phyloP scores from a whole-genome alignment of 306 rosid genomes.

The Leucaena leucocephala region DNA sequence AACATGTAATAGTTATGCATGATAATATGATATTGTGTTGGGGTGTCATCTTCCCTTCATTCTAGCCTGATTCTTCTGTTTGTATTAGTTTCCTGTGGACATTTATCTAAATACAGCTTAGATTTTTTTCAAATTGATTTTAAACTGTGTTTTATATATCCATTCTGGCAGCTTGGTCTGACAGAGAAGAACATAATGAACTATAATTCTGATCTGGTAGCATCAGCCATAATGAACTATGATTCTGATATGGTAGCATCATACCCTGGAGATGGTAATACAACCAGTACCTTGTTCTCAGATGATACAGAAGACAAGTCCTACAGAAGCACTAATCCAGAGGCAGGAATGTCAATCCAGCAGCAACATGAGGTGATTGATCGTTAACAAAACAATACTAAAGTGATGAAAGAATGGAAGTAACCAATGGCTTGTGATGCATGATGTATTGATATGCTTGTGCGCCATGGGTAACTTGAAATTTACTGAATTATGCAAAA shows the following conservation, averaged over 20 bases:
- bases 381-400: conserved; percentile 15
- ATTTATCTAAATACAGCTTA: neutral
- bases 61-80: conserved; percentile 5
- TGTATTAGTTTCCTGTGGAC: neutral
- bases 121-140: conserved; percentile 4
- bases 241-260: conserved; percentile 78
- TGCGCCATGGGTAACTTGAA: conserved; percentile 12
- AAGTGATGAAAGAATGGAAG: conserved; percentile 22
- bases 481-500: conserved; percentile 3
- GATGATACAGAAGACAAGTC: conserved; percentile 90
- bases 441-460: neutral
- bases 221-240: conserved; percentile 69
- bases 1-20: neutral
- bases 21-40: conserved; percentile 21
- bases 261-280: conserved; percentile 89
- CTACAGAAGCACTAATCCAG: conserved; percentile 58
- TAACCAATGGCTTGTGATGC: neutral
- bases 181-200: conserved; percentile 79
- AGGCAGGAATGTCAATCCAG: conserved; percentile 55
- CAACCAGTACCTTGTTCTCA: conserved; percentile 85
- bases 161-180: conserved; percentile 76
- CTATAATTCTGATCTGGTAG: conserved; percentile 75
- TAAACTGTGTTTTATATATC: conserved; percentile 33
- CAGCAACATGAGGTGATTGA: conserved; percentile 69
- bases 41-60: conserved; percentile 10